Percentiles rank a stretch among this genome's conserved stretches.
These are phyloP conservation scores for Diaporthe ilicicola DNA, from an alignment of 2,329 filamentous ascomycete species.

Conservation along the genomic window DNA sequence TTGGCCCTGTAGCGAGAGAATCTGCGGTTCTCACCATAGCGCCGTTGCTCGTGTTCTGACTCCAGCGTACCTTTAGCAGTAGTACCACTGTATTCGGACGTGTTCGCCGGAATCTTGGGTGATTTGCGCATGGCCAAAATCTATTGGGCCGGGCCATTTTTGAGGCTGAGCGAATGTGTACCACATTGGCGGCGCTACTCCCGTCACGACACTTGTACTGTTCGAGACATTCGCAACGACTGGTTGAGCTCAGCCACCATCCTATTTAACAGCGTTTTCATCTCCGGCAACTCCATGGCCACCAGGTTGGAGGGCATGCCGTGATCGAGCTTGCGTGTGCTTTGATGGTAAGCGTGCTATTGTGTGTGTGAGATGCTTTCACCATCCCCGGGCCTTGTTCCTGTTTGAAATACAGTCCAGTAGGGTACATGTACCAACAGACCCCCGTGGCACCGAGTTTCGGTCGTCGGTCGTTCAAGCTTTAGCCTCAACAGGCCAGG, in stretches of 20 bases:
- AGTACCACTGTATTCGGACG: constrained; percentile 8
- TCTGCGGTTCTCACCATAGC: neutral
- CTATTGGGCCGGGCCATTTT: constrained; percentile 23
- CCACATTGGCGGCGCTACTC: constrained; percentile 15
- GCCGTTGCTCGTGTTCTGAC: neutral
- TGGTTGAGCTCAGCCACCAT: constrained; percentile 20
- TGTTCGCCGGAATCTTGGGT: constrained; percentile 1
- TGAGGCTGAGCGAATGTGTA: constrained; percentile 26
- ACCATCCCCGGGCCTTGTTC: neutral
- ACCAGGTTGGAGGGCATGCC: neutral
- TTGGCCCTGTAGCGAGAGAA: neutral
- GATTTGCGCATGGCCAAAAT: neutral
- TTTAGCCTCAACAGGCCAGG: constrained; percentile 25
- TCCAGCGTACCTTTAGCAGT: neutral
- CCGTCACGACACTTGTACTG: constrained; percentile 13
- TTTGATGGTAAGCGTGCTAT: neutral
- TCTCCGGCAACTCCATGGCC: neutral
- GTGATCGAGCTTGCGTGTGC: neutral
- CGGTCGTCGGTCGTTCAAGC: constrained; percentile 19
- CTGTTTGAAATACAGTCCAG: neutral
- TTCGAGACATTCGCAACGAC: constrained; percentile 12
- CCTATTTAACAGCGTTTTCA: constrained; percentile 2
- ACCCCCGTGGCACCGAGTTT: neutral
- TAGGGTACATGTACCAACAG: neutral
- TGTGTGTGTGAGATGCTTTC: neutral